Base-by-base conservation (phyloP, 371 early-diverging fungal genomes). In the Basidiobolus meristosporus region DNA sequence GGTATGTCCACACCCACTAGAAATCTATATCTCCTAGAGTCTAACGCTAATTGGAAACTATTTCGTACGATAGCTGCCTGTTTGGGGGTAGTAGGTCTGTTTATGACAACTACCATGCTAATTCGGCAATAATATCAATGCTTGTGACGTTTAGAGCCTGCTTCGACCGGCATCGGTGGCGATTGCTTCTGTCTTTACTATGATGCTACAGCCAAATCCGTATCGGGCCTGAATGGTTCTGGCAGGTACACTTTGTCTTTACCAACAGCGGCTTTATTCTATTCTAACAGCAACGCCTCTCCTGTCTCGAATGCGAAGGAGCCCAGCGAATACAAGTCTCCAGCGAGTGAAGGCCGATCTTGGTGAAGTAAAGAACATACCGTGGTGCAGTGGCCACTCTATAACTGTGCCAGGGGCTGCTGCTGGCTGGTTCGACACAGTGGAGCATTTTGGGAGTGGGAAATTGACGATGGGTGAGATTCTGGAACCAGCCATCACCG, bases 161-260 rank as follows among this genome's bases (percentile, higher is more conserved):
- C 70, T 28, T 80, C 82, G 0, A 85, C 89, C 12, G 93, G 93
- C 7, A 73, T 90, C 42, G 93, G 93, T 31, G 93, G 93, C 30
- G 93, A 90, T 50, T 76, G 73, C 31, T 92, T 92, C 53, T 73
- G 82, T 44, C 61, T 92, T 11, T 81, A 72, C 47, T 84, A 77
- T 52, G 64, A 73, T 44, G 70, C 73, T 23, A 74, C 65, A 37
- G 49, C 54, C 6, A 59, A 62, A 21, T 54, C 48, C 1, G 77
- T 82, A 12, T 50, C 55, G 23, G 79, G 66, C 0, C 46, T 78
- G 11, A 86, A 86, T 54, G 86, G 78, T 12, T 78, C 77, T 14
- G 83, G 85, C 39, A 65, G 77, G 65, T 60, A 60, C 17, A 10
- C n/a, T 2, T 36, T 1, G 3, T 21, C 2, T n/a, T 12, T 5